Evolutionary conservation across 2,329 filamentous ascomycete species (phyloP).

Genomic region (Trichophaea hybrida): DNA sequence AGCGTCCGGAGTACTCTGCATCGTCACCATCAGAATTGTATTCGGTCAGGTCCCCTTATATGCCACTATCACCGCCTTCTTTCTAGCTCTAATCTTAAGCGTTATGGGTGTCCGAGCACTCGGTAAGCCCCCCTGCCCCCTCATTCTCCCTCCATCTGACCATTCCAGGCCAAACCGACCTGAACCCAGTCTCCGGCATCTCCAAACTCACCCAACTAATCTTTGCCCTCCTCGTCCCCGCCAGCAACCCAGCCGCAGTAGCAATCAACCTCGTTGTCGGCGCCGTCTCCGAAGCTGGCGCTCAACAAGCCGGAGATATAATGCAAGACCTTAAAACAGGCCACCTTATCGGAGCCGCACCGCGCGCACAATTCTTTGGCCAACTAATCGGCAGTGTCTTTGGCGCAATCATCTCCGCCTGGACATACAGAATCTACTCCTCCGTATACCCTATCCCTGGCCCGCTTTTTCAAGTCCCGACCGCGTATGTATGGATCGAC

Average conservation of each 20-base stretch:
- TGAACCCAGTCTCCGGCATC: conserved; percentile 93
- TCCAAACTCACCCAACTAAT: conserved; percentile 92
- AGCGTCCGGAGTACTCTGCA: conserved; percentile 63
- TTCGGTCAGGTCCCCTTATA: conserved; percentile 76
- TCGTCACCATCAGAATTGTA: conserved; percentile 63
- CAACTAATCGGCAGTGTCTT: conserved; percentile 81
- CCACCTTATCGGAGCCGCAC: conserved; percentile 78
- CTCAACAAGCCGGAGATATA: conserved; percentile 85
- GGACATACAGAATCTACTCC: conserved; percentile 81
- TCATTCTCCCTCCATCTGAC: conserved; percentile 51
- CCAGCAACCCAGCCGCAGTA: conserved; percentile 68
- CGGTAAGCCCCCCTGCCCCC: conserved; percentile 33
- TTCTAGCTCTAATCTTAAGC: conserved; percentile 68
- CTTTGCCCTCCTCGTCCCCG: conserved; percentile 78
- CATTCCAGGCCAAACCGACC: conserved; percentile 60
- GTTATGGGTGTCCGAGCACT: conserved; percentile 59
- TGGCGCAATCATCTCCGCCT: conserved; percentile 71
- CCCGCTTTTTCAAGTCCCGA: conserved; percentile 82
- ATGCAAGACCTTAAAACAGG: conserved; percentile 97
- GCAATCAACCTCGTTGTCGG: conserved; percentile 90
- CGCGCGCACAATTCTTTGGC: conserved; percentile 91
- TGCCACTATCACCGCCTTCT: conserved; percentile 60
- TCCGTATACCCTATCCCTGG: conserved; percentile 80
- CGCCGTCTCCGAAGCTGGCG: conserved; percentile 70
- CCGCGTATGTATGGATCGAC: conserved; percentile 94